Base-by-base conservation (phyloP, 208 protist genomes). In the Wallacemonas rigidus region DNA sequence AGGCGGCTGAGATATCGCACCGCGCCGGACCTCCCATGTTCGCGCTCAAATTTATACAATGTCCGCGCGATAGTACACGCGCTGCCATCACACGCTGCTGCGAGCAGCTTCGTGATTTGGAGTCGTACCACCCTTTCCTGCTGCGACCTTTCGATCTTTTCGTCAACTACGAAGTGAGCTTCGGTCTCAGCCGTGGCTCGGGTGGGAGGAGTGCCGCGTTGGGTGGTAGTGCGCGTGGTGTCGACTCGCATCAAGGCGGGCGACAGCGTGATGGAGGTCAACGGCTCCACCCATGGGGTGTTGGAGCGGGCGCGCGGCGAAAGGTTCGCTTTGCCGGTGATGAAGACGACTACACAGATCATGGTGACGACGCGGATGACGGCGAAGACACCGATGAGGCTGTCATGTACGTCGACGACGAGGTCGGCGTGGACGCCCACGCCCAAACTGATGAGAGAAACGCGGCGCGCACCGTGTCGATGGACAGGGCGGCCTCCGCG, bases 131-230 rank as follows among this genome's bases (percentile, higher is more conserved):
- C 11, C 88, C 87, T 5, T 89, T 85, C 58, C 83, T 93, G 9
- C 80, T 91, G 67, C 84, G 83, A 8, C 80, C 88, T 0, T 75
- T 85, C 41, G 88, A 93, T 45, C 74, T 90, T 17, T 93, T 93
- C 62, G 82, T 93, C 55, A 91, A 89, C 54, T 93, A 91, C 62
- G 86, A 88, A 54, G 74, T 83, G 12, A 80, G 71, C 43, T 70
- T 83, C 50, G 60, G 60, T 6, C 41, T 15, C 26, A 39, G 39
- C 44, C 8, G 11, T 0, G 57, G 57, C 5, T 17, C 36, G 5
- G 57, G 38, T 47, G 57, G 57, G 9, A 44, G 6, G 8, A 17
- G 54, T 17, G 54, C 11, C 15, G 54, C 6, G 6, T 6, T 11
- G 14, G 54, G 54, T 58, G 54, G 6, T 17, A 8, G 15, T 58